phyloP scores from a whole-genome alignment of 768 basidiomycete genomes.

The Pulveroboletus sp. region DNA sequence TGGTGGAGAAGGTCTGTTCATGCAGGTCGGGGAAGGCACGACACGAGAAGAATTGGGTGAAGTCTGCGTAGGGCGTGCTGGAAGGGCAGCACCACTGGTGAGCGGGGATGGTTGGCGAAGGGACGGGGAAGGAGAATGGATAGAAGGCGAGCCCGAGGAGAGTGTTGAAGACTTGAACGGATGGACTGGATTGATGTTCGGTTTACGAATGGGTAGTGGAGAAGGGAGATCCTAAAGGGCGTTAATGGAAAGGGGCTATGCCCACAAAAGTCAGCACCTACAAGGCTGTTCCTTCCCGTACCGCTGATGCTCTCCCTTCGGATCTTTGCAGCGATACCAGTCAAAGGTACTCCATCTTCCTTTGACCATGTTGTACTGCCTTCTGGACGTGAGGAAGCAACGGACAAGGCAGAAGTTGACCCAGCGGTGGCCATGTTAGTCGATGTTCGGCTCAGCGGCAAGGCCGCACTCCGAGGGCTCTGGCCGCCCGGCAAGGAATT shows the following conservation, averaged over 20 bases:
- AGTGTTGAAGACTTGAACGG: conserved; percentile 50
- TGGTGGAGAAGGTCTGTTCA: conserved; percentile 35
- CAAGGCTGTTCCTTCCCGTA: conserved; percentile 30
- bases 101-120: conserved; percentile 45
- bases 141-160: conserved; percentile 45
- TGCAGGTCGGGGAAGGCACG: conserved; percentile 37
- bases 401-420: conserved; percentile 37
- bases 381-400: conserved; percentile 38
- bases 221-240: conserved; percentile 34
- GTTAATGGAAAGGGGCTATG: conserved; percentile 4
- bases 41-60: conserved; percentile 42
- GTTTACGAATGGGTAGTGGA: conserved; percentile 42
- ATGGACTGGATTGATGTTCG: conserved; percentile 38
- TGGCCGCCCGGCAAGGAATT: conserved; percentile 36
- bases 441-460: conserved; percentile 34
- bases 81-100: conserved; percentile 27
- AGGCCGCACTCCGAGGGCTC: conserved; percentile 31
- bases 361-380: conserved; percentile 34
- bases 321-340: conserved; percentile 40
- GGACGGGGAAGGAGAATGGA: conserved; percentile 46
- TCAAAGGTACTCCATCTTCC: conserved; percentile 32
- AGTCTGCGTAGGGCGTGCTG: conserved; percentile 33
- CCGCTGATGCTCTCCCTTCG: conserved; percentile 49
- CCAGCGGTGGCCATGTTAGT: conserved; percentile 29
- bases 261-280: conserved; percentile 3